A percentile compares a stretch with the other conserved stretches of the same genome.
Evolutionary conservation across 139 green algal species (phyloP).

Genomic region (Micromonas commoda): DNA sequence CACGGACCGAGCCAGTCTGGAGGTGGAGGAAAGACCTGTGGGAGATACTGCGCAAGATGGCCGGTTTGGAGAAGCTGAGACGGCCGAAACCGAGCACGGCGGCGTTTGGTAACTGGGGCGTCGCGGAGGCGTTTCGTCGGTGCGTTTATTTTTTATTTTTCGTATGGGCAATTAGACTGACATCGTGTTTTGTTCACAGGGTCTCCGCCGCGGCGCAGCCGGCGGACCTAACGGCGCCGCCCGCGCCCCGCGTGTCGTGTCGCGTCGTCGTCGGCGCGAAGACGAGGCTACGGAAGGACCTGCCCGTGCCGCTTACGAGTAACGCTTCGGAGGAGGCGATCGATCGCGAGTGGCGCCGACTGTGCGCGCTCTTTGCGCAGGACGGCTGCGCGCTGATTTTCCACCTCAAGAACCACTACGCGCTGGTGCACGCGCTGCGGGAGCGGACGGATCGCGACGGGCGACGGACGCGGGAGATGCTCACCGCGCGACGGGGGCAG

Average conservation of each 20-base stretch:
- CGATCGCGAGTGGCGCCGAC: background rate
- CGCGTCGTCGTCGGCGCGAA: background rate
- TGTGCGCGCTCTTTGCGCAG: background rate
- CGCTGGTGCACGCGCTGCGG: background rate
- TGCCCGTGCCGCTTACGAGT: no score
- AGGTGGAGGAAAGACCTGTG: background rate
- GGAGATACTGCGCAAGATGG: background rate
- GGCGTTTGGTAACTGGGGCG: conserved; percentile 9
- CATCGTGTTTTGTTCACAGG: no score
- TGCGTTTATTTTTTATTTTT: no score
- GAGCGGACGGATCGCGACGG: background rate
- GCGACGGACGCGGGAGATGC: background rate
- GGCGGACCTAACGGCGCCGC: background rate
- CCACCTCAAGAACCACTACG: conserved; percentile 22
- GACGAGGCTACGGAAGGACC: background rate
- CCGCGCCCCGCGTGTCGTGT: background rate
- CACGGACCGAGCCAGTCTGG: background rate
- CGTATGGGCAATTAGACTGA: no score
- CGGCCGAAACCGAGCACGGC: background rate
- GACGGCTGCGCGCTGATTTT: background rate
- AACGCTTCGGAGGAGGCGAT: no score
- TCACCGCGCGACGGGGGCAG: conserved; percentile 1
- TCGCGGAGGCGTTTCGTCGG: background rate
- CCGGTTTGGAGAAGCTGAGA: background rate
- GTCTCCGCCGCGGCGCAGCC: background rate